Percentiles rank a stretch among this genome's conserved stretches.
phyloP scores from a whole-genome alignment of 306 rosid genomes.

The Datisca glomerata region DNA sequence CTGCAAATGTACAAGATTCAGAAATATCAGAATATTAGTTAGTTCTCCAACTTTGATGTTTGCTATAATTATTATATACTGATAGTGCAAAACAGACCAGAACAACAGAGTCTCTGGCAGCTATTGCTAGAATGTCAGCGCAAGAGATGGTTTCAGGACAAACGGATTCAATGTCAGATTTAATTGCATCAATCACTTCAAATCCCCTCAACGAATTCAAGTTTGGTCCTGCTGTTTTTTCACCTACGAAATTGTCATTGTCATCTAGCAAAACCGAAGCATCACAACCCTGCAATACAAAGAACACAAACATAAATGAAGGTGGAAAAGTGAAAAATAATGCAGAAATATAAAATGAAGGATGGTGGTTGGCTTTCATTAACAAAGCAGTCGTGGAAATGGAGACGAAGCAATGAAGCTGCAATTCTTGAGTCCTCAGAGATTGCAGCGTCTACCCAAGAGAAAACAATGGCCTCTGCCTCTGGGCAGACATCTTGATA shows the following conservation, averaged over 20 bases:
- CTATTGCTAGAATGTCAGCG: constrained; percentile 73
- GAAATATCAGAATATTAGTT: not conserved
- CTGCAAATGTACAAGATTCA: constrained; percentile 15
- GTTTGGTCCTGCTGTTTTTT: constrained; percentile 82
- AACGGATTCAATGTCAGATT: constrained; percentile 48
- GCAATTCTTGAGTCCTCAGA: constrained; percentile 66
- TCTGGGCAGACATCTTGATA: constrained; percentile 42
- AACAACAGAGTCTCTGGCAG: constrained; percentile 70
- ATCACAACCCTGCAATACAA: constrained; percentile 56
- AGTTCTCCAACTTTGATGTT: no score
- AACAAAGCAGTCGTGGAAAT: constrained; percentile 87
- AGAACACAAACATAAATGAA: not conserved
- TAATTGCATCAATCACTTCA: constrained; percentile 64
- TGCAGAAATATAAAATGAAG: not conserved
- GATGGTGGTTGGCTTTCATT: constrained; percentile 47
- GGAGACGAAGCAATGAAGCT: constrained; percentile 79
- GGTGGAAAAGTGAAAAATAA: no score
- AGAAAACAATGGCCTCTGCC: constrained; percentile 57
- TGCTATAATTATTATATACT: no score
- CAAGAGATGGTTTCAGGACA: constrained; percentile 81
- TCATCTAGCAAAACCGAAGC: constrained; percentile 82
- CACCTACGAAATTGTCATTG: constrained; percentile 42
- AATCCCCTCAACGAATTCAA: constrained; percentile 73
- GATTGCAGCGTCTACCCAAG: constrained; percentile 42
- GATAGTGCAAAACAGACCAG: constrained; percentile 27